Percentiles rank a stretch among this genome's conserved stretches.
phyloP scores from a whole-genome alignment of 306 rosid genomes.

The Castanea crenata region DNA sequence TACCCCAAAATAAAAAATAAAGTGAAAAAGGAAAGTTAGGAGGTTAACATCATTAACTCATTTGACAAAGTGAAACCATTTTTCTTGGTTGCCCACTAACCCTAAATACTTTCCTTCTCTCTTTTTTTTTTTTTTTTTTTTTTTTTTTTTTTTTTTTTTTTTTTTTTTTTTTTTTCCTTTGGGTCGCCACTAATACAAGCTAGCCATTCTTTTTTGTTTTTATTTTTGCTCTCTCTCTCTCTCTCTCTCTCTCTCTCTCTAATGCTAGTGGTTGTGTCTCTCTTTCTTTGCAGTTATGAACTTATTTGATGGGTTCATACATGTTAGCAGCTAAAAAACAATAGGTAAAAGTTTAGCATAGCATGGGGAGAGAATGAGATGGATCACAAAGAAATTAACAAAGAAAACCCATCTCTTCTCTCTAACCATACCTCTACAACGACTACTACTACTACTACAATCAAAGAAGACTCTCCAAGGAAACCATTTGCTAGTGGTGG shows the following conservation, averaged over 20 bases:
- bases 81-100: constrained; percentile 48
- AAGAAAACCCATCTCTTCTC: constrained; percentile 49
- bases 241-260: constrained; percentile 2
- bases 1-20: constrained; percentile 10
- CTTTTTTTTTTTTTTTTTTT: not conserved
- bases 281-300: constrained; percentile 24
- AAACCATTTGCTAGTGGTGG: constrained; percentile 22
- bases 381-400: constrained; percentile 51
- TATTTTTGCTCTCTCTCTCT: not conserved
- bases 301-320: constrained; percentile 11
- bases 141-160: constrained; percentile 2
- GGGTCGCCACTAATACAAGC: constrained; percentile 26
- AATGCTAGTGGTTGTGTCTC: constrained; percentile 66
- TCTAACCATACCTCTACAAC: constrained; percentile 25
- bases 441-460: not conserved
- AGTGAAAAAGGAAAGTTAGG: constrained; percentile 17
- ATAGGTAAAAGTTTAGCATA: constrained; percentile 25
- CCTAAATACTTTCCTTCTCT: not conserved
- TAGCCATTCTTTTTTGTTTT: constrained; percentile 24
- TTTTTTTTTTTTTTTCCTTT: constrained; percentile 1
- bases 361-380: constrained; percentile 43
- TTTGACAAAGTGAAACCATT: constrained; percentile 54
- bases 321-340: constrained; percentile 68
- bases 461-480: constrained; percentile 54
- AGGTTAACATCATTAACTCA: constrained; percentile 61